These are phyloP conservation scores for Aurantiochytrium sp. DNA, from an alignment of 108 stramenopile species.

Conservation along the genomic window DNA sequence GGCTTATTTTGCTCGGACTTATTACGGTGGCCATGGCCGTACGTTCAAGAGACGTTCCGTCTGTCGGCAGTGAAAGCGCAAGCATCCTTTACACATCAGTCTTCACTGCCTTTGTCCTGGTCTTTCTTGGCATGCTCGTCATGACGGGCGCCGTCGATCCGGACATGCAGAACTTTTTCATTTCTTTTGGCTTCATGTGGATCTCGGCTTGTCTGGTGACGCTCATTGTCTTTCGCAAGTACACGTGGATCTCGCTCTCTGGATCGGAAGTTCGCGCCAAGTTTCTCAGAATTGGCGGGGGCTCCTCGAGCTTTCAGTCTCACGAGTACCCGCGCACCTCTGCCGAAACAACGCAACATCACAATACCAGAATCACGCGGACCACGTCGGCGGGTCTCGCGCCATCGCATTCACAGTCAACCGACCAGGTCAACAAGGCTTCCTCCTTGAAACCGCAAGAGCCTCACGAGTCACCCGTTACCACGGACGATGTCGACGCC, in stretches of 20 bases:
- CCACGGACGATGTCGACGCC: neutral
- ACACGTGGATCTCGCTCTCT: neutral
- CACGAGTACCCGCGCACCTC: neutral
- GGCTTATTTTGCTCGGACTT: neutral
- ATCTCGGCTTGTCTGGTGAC: neutral
- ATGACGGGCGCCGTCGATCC: neutral
- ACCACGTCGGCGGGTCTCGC: neutral
- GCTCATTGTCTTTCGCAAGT: conserved; percentile 5
- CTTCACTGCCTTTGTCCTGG: neutral
- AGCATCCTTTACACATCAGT: neutral
- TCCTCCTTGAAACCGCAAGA: neutral
- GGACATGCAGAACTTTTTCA: neutral
- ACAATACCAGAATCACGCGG: neutral
- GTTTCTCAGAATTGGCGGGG: neutral
- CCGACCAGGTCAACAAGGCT: neutral
- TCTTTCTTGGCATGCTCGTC: neutral
- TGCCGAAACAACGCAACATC: neutral
- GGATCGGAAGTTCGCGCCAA: neutral
- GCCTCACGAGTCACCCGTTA: neutral
- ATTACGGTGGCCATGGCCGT: neutral
- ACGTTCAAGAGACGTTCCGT: neutral
- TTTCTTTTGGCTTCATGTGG: conserved; percentile 5
- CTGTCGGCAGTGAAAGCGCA: neutral
- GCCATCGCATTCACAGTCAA: neutral
- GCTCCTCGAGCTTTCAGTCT: too few relatives aligned